Conservation (phyloP, 225 moss, liverwort and hornwort genomes). For the Thuidium tamariscinum region DNA sequence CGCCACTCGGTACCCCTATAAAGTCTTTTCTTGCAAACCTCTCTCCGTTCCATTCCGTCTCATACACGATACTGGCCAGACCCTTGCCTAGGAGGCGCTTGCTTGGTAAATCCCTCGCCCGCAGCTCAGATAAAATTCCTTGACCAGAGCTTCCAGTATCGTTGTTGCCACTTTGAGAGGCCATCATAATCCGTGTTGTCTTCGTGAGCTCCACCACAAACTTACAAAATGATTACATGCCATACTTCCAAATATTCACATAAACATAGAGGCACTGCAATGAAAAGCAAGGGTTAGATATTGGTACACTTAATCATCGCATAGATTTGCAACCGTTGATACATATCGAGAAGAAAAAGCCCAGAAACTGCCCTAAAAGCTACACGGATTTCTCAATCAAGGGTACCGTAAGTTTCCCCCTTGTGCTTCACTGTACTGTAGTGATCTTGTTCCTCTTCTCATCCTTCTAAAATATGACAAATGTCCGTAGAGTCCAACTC, state of each 20-base stretch:
- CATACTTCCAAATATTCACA: too few species aligned
- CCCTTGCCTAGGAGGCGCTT: conserved; percentile 1
- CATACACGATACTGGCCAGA: background rate
- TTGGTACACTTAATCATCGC: background rate
- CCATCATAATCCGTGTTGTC: background rate
- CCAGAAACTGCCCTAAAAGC: background rate
- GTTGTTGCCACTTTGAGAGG: background rate
- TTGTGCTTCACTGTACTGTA: background rate
- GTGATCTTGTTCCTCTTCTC: background rate
- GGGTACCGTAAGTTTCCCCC: background rate
- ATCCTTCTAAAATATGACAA: background rate
- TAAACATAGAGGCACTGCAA: background rate
- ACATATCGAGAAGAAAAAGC: background rate
- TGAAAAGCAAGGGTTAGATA: background rate
- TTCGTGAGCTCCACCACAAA: background rate
- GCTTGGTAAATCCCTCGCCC: background rate
- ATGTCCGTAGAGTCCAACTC: background rate
- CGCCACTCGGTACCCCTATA: background rate
- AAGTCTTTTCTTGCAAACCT: conserved; percentile 17
- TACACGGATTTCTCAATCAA: background rate
- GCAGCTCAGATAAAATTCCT: background rate
- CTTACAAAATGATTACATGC: background rate
- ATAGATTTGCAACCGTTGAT: background rate
- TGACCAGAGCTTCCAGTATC: background rate
- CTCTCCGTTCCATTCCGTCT: conserved; percentile 6